These are phyloP conservation scores for Moniliophthora roreri DNA, from an alignment of 1,284 basidiomycete genomes.

Conservation along the genomic window DNA sequence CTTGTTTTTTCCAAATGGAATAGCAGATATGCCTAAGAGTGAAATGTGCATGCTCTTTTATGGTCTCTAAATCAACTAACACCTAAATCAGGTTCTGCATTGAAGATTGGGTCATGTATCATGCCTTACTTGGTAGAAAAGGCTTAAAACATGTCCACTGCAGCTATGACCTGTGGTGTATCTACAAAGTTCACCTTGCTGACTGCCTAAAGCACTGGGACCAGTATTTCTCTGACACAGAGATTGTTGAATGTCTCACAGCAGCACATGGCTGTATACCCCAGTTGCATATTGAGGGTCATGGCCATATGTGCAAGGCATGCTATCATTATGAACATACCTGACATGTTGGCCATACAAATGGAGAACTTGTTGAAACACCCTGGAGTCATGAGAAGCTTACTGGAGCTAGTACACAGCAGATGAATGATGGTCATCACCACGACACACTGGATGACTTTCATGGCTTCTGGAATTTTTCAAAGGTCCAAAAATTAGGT, in stretches of 20 bases:
- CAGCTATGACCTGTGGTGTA: background rate
- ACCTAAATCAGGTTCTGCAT: constrained; percentile 5
- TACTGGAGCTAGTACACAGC: constrained; percentile 20
- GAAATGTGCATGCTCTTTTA: no score
- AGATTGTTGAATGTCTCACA: background rate
- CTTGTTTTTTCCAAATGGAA: constrained; percentile 9
- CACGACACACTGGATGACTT: constrained; percentile 23
- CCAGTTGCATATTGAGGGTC: constrained; percentile 3
- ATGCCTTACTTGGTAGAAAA: background rate
- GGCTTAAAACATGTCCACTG: background rate
- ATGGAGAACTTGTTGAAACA: constrained; percentile 22
- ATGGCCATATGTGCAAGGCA: background rate
- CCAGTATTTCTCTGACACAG: no score
- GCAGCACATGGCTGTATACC: background rate
- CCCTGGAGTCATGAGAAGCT: constrained; percentile 23
- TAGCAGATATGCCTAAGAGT: no score
- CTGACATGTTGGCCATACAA: constrained; percentile 16
- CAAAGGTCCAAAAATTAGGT: constrained; percentile 17
- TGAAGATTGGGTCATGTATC: background rate
- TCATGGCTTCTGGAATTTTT: constrained; percentile 22
- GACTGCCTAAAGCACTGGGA: background rate
- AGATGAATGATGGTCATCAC: constrained; percentile 27
- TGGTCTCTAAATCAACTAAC: background rate
- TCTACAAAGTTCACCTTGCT: background rate
- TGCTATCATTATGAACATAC: background rate